Percentiles rank a stretch among this genome's conserved stretches.
These are phyloP conservation scores for Quercus tomentella DNA, from an alignment of 331 rosid genomes.

Conservation along the genomic window DNA sequence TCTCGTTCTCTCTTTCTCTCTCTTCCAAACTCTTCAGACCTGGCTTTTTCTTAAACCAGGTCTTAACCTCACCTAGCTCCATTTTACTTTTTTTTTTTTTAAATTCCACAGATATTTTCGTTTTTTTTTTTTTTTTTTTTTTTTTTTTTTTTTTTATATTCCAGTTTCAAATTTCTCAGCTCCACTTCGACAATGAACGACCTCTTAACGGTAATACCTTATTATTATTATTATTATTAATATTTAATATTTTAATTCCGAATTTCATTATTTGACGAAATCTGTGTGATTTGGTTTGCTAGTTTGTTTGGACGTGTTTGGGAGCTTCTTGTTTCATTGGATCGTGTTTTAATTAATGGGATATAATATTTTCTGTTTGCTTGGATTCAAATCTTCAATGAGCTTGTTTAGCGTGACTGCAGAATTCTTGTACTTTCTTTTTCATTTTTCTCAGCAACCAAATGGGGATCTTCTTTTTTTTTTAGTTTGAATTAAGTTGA, in stretches of 20 bases:
- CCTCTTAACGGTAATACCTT: constrained; percentile 56
- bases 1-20: neutral
- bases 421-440: too few relatives aligned
- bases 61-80: constrained; percentile 20
- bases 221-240: neutral
- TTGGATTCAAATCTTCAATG: too few relatives aligned
- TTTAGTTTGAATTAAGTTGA: neutral
- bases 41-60: constrained; percentile 50
- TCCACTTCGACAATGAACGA: constrained; percentile 68
- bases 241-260: neutral
- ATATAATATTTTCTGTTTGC: neutral
- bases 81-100: neutral
- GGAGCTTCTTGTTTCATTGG: constrained; percentile 14
- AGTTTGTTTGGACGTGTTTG: constrained; percentile 11
- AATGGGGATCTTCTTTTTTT: neutral
- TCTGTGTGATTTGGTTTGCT: constrained; percentile 6
- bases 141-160: too few relatives aligned
- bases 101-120: too few relatives aligned
- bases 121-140: neutral
- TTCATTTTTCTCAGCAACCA: neutral
- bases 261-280: neutral
- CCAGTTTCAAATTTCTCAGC: constrained; percentile 14
- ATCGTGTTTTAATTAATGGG: neutral
- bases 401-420: too few relatives aligned
- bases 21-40: constrained; percentile 18